Evolutionary conservation across 2,329 filamentous ascomycete species (phyloP), one percentile per base, ranked within the genome.

Genomic region (Tolypocladium endophyticum): DNA sequence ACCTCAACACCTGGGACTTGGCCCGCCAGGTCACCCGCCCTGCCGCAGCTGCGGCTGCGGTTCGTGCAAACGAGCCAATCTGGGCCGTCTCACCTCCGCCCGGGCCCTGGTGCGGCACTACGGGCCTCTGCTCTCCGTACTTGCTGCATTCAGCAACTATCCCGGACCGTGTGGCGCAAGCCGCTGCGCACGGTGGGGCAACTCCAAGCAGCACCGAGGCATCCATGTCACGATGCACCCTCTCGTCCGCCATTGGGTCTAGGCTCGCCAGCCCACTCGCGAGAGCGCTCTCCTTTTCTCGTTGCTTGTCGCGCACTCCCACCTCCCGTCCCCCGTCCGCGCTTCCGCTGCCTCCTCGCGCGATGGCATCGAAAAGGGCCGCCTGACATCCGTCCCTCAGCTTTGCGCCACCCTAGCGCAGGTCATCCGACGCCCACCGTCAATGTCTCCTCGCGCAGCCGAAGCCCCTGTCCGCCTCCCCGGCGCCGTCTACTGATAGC

Each of bases 151-250:
- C 39, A 50, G 56, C 28, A 50, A n/a, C 41, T 12, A 23, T 50
- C 16, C 56, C 56, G 56, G 41, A 25, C 56, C 56, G 56, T 47
- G 41, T 57, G 56, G 41, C 56, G 56, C 56, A 57, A 16, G n/a
- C 56, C 41, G 56, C 30, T 20, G 11, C 56, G 56, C 56, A 47
- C 56, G 20, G 56, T 57, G 41, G 41, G 30, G 41, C 56, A 16
- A 16, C 55, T 18, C 35, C 35, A 39, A 53, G 28, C 18, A 33
- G 28, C 50, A 35, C 50, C 47, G 47, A 52, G 47, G 28, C 20
- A 47, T 25, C 43, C 43, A 16, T 28, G 45, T 23, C 45, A 30
- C 47, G 47, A 52, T 52, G 47, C 47, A 20, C 28, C 25, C 1
- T 33, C 50, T 20, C 9, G 20, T 14, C 50, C 28, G 28, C 50